Percentiles rank a stretch among this genome's conserved stretches.
These are phyloP conservation scores for Phytophthora cryptogea DNA, from an alignment of 352 stramenopile genomes.

Conservation along the genomic window DNA sequence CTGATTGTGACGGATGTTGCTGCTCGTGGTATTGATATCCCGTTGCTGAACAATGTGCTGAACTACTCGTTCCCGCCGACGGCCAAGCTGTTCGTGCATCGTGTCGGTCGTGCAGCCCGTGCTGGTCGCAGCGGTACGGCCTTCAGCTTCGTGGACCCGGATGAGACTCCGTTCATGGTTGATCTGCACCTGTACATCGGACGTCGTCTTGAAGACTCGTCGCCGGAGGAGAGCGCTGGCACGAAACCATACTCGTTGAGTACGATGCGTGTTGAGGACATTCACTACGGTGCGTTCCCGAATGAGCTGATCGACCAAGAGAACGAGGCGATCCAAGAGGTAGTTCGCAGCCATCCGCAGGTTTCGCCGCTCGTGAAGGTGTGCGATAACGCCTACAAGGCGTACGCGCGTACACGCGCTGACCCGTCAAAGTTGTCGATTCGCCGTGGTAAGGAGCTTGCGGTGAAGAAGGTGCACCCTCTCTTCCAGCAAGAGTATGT, in stretches of 20 bases:
- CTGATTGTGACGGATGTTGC: slow-evolving; percentile 96
- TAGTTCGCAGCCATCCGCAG: slow-evolving; percentile 82
- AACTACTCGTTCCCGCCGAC: slow-evolving; percentile 96
- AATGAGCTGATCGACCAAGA: slow-evolving; percentile 96
- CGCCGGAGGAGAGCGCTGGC: slow-evolving; percentile 41
- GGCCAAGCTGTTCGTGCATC: slow-evolving; percentile 96
- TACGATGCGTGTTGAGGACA: slow-evolving; percentile 95
- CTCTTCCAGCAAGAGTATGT: slow-evolving; percentile 90
- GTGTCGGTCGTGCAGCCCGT: slow-evolving; percentile 94
- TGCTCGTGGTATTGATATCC: slow-evolving; percentile 95
- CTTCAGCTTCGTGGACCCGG: slow-evolving; percentile 97
- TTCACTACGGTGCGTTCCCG: slow-evolving; percentile 98
- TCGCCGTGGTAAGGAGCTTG: slow-evolving; percentile 93
- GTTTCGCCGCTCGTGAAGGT: slow-evolving; percentile 87
- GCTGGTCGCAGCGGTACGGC: slow-evolving; percentile 95
- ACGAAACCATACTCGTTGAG: slow-evolving; percentile 87
- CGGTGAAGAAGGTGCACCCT: slow-evolving; percentile 91
- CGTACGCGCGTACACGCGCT: slow-evolving; percentile 95
- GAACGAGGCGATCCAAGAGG: slow-evolving; percentile 94
- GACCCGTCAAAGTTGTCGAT: slow-evolving; percentile 96
- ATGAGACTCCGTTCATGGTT: slow-evolving; percentile 99
- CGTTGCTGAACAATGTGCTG: slow-evolving; percentile 96
- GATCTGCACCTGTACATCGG: slow-evolving; percentile 97
- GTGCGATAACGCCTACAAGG: slow-evolving; percentile 97
- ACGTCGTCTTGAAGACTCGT: slow-evolving; percentile 78